A percentile compares a stretch with the other conserved stretches of the same genome.
phyloP scores from a whole-genome alignment of 805 yeast genomes.

The Metschnikowia baotianmanensis region DNA sequence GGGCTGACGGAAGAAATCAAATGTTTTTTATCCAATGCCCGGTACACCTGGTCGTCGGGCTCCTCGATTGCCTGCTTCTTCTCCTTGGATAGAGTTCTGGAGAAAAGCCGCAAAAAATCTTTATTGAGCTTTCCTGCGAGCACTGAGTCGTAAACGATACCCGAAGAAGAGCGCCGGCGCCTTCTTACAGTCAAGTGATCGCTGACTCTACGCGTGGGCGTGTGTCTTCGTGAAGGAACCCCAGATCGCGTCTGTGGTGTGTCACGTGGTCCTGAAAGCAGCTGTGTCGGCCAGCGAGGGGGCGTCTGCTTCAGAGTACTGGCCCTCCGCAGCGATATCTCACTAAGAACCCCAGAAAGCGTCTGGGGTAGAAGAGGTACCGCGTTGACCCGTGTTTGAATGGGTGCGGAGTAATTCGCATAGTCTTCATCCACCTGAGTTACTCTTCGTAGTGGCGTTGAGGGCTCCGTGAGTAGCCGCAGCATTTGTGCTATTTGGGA shows the following conservation, averaged over 20 bases:
- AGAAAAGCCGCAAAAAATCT: conserved; percentile 36
- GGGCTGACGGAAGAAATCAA: conserved; percentile 14
- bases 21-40: conserved; percentile 14
- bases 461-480: conserved; percentile 20
- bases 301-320: conserved; percentile 2
- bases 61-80: conserved; percentile 14
- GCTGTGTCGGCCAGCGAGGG: background rate
- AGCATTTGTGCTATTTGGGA: conserved; percentile 9
- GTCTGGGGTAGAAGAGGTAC: conserved; percentile 25
- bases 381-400: conserved; percentile 11
- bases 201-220: conserved; percentile 17
- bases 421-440: conserved; percentile 4
- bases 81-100: conserved; percentile 28
- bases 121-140: conserved; percentile 38
- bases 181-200: conserved; percentile 16
- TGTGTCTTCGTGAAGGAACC: conserved; percentile 7
- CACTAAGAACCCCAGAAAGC: conserved; percentile 17
- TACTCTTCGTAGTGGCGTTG: conserved; percentile 19
- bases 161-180: conserved; percentile 20
- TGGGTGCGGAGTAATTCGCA: conserved; percentile 14
- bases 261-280: background rate
- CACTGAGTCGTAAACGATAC: conserved; percentile 25
- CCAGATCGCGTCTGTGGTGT: conserved; percentile 6
- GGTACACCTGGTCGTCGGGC: conserved; percentile 12
- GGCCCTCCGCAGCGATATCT: conserved; percentile 12